A percentile compares a stretch with the other conserved stretches of the same genome.
These are phyloP conservation scores for Syzygium aqueum DNA, from an alignment of 345 rosid genomes.

Conservation along the genomic window DNA sequence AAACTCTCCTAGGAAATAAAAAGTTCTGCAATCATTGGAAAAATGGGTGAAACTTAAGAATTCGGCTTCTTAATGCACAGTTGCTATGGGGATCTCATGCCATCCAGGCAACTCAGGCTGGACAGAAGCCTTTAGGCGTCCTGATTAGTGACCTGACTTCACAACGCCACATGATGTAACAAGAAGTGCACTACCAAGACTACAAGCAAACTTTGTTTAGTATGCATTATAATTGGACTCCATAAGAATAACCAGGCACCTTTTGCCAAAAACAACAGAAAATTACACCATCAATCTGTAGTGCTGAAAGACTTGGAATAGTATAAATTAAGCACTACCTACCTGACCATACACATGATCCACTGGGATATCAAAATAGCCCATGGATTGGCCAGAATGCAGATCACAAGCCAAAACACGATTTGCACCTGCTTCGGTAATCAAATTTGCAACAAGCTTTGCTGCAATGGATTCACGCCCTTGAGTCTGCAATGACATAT, in stretches of 20 bases:
- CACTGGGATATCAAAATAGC: constrained; percentile 94
- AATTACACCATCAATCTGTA: not conserved
- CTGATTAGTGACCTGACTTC: not conserved
- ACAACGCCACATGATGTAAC: not conserved
- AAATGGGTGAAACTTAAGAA: not conserved
- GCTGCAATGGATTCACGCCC: constrained; percentile 98
- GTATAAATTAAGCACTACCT: not conserved
- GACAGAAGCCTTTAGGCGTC: not conserved
- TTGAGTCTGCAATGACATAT: constrained; percentile 60
- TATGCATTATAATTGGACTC: not conserved
- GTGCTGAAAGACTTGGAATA: not conserved
- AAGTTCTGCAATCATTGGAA: not conserved
- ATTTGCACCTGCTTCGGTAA: constrained; percentile 94
- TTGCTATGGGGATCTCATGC: not conserved
- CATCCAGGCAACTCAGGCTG: not conserved
- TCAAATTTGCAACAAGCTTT: constrained; percentile 89
- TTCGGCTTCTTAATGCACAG: not conserved
- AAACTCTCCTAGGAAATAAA: not conserved
- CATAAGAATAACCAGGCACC: not conserved
- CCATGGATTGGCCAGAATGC: constrained; percentile 99
- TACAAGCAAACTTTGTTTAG: not conserved
- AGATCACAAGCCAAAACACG: constrained; percentile 99
- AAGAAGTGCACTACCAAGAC: not conserved
- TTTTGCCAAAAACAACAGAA: not conserved
- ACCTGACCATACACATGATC: constrained; percentile 98